Evolutionary conservation across 2,329 filamentous ascomycete genomes (phyloP).

Genomic region (Phoma herbarum): DNA sequence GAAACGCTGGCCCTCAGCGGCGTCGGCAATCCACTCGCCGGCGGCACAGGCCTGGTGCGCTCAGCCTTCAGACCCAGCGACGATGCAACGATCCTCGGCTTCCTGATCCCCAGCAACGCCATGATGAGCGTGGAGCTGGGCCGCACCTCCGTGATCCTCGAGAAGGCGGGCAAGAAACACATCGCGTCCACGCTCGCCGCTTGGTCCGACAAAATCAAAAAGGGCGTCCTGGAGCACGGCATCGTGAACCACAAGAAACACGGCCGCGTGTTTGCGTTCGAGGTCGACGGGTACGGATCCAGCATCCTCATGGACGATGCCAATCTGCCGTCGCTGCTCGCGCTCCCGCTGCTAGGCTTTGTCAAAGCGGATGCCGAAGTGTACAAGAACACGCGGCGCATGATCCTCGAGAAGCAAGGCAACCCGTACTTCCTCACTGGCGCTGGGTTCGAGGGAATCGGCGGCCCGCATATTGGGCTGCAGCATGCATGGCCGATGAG

Average conservation of each 20-base stretch:
- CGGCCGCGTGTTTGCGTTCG: constrained; percentile 83
- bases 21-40: constrained; percentile 89
- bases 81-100: constrained; percentile 92
- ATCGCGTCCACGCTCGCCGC: constrained; percentile 60
- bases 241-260: constrained; percentile 78
- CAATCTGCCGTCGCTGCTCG: constrained; percentile 82
- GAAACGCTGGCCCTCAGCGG: constrained; percentile 87
- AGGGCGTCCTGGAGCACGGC: constrained; percentile 85
- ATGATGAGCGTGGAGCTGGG: constrained; percentile 93
- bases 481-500: constrained; percentile 97
- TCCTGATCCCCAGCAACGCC: constrained; percentile 94
- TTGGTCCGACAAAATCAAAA: constrained; percentile 71
- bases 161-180: constrained; percentile 63
- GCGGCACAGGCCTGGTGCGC: constrained; percentile 83
- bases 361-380: constrained; percentile 69
- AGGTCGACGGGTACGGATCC: constrained; percentile 87
- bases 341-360: constrained; percentile 82
- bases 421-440: constrained; percentile 93
- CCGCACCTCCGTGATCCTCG: constrained; percentile 75
- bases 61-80: constrained; percentile 95
- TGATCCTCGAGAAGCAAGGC: constrained; percentile 75
- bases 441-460: constrained; percentile 82
- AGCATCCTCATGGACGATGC: constrained; percentile 88
- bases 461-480: constrained; percentile 84
- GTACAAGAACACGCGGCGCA: constrained; percentile 88